Conservation (phyloP, 139 green algal genomes). For the Zygnema circumcarinatum region DNA sequence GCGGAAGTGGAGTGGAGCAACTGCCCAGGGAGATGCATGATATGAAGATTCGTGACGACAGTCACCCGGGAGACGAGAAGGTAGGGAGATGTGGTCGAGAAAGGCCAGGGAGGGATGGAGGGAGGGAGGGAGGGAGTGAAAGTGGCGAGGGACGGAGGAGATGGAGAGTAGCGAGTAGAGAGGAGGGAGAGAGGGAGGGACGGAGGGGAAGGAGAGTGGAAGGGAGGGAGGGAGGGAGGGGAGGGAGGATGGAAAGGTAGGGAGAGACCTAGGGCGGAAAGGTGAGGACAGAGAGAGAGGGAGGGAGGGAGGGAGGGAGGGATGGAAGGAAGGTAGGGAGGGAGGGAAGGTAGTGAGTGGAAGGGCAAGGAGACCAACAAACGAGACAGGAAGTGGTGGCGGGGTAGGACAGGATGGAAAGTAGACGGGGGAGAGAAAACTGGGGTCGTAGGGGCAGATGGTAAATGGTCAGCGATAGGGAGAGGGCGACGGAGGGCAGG, state of each 20-base stretch:
- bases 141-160: not conserved
- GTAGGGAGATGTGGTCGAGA: not conserved
- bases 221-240: not conserved
- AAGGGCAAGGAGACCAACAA: too few relatives aligned
- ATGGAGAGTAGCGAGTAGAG: not conserved
- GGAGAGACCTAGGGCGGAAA: not conserved
- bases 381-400: too few relatives aligned
- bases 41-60: slow-evolving; percentile 38
- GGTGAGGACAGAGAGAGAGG: not conserved
- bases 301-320: not conserved
- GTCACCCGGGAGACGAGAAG: slow-evolving; percentile 2
- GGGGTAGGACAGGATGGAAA: too few relatives aligned
- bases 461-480: too few relatives aligned
- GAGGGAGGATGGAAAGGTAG: not conserved
- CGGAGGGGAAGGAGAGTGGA: not conserved
- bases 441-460: too few relatives aligned
- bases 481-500: too few relatives aligned
- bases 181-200: not conserved
- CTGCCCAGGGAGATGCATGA: slow-evolving; percentile 39
- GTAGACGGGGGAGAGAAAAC: too few relatives aligned
- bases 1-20: slow-evolving; percentile 31
- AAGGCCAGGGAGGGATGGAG: not conserved
- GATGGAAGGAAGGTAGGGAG: not conserved
- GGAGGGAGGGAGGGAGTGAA: not conserved
- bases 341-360: not conserved